Evolutionary conservation across 108 stramenopile genomes (phyloP), one percentile per base, ranked within the genome.

Genomic region (Skeletonema grethae): DNA sequence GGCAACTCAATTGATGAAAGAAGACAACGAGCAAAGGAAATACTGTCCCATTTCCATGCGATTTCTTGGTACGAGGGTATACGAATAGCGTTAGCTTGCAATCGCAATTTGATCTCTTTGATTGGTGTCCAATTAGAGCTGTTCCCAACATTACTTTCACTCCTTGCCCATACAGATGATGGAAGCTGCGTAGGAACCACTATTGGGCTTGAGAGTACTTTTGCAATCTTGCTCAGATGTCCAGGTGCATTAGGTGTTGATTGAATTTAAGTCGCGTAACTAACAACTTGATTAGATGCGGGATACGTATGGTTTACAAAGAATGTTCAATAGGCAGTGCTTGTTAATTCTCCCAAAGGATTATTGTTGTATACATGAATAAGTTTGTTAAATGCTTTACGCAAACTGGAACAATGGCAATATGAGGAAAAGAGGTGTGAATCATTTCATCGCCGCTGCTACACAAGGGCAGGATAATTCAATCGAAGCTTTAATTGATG

Each of bases 21-120:
- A 32, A 24, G 24, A 34, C 57, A 67, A 45, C 57, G 67, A 48
- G 69, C 69, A 41, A 30, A 31, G 43, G 34, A 56, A 32, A 53
- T 77, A n/a, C 45, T 77, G 31, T 35, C n/a, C 2, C 53, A 63
- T 15, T 77, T 77, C 34, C 57, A 55, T 2, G 24, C 63, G 3
- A 63, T 77, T 6, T 46, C 50, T 50, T 77, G 76, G 76, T 2
- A 43, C 10, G 69, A 31, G 22, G 76, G 76, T 9, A 65, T 77
- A 45, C 50, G 61, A 9, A 55, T 77, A 24, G 61, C 61, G 1
- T 70, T 77, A 45, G 59, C 63, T 16, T 53, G 63, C 36, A 77
- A 77, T 46, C 15, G 18, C 57, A 18, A 57, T 29, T 69, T 77
- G 29, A 45, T 60, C 39, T 34, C 55, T 45, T 55, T 77, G 20